These are phyloP conservation scores for Jatropha multifida DNA, from an alignment of 441 rosid species.

Conservation along the genomic window DNA sequence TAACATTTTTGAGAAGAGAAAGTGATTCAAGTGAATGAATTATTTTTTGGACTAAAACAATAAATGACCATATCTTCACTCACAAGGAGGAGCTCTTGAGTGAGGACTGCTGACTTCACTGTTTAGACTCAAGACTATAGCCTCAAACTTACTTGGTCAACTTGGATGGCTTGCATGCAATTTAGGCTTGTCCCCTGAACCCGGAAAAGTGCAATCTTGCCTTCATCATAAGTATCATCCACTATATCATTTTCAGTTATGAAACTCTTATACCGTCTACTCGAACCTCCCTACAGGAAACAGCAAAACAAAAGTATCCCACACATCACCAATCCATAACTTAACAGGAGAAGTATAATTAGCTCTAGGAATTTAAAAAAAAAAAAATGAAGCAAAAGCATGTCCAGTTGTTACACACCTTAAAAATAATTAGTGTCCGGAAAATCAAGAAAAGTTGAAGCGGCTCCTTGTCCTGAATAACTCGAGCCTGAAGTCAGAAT, in stretches of 20 bases:
- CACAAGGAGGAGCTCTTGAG: background rate
- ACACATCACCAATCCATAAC: background rate
- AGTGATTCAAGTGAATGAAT: background rate
- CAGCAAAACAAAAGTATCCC: constrained; percentile 5
- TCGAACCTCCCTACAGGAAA: constrained; percentile 65
- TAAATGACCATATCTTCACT: no score
- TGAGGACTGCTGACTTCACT: background rate
- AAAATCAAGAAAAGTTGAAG: constrained; percentile 64
- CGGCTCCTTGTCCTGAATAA: constrained; percentile 73
- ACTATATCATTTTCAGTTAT: constrained; percentile 51
- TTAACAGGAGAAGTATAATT: background rate
- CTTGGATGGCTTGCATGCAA: constrained; percentile 91
- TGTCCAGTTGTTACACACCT: constrained; percentile 46
- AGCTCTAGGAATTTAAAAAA: background rate
- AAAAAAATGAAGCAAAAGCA: background rate
- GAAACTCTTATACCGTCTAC: constrained; percentile 55
- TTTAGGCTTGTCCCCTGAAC: constrained; percentile 75
- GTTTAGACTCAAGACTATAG: constrained; percentile 11
- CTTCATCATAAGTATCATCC: constrained; percentile 63
- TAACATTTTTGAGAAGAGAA: constrained; percentile 6
- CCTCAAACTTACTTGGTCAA: constrained; percentile 58
- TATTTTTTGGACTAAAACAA: background rate
- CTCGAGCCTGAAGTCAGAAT: constrained; percentile 60
- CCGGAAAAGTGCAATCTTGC: constrained; percentile 66
- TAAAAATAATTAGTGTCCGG: constrained; percentile 60